Conservation (phyloP, 2,329 filamentous ascomycete species). For the Mycosphaerella sp. region DNA sequence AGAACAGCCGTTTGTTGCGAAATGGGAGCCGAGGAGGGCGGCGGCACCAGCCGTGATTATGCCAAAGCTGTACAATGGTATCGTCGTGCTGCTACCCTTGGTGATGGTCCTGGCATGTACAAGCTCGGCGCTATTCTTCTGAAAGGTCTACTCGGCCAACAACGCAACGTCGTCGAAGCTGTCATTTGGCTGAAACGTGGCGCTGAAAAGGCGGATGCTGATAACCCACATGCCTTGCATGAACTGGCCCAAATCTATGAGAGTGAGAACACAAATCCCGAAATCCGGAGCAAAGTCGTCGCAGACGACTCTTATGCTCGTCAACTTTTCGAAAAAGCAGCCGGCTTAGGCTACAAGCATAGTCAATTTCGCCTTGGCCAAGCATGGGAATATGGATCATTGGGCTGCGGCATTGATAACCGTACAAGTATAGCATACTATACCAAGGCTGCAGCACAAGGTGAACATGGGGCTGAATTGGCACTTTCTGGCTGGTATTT, state of each 20-base stretch:
- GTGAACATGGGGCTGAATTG: conserved; percentile 84
- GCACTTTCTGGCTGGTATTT: conserved; percentile 60
- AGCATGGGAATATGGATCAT: conserved; percentile 79
- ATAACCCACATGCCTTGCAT: conserved; percentile 93
- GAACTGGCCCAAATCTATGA: conserved; percentile 66
- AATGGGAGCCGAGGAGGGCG: conserved; percentile 88
- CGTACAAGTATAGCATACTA: conserved; percentile 90
- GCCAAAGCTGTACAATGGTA: conserved; percentile 98
- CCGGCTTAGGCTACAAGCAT: conserved; percentile 87
- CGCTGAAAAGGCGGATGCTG: conserved; percentile 75
- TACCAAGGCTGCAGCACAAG: conserved; percentile 79
- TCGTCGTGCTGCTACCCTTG: conserved; percentile 80
- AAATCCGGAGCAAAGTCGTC: conserved; percentile 62
- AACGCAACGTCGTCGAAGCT: conserved; percentile 73
- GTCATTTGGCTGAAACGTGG: conserved; percentile 90
- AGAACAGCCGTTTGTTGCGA: conserved; percentile 96
- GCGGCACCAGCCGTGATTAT: conserved; percentile 83
- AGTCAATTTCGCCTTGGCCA: conserved; percentile 85
- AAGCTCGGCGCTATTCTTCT: conserved; percentile 95
- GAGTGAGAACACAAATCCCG: conserved; percentile 50
- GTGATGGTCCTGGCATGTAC: conserved; percentile 93
- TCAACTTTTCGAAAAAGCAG: conserved; percentile 77
- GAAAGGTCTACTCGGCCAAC: conserved; percentile 88
- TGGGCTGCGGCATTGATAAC: conserved; percentile 77
- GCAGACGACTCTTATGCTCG: conserved; percentile 76